Percentiles rank a stretch among this genome's conserved stretches.
These are phyloP conservation scores for Allomyces arbusculus DNA, from an alignment of 192 early-diverging fungal species.

Conservation along the genomic window DNA sequence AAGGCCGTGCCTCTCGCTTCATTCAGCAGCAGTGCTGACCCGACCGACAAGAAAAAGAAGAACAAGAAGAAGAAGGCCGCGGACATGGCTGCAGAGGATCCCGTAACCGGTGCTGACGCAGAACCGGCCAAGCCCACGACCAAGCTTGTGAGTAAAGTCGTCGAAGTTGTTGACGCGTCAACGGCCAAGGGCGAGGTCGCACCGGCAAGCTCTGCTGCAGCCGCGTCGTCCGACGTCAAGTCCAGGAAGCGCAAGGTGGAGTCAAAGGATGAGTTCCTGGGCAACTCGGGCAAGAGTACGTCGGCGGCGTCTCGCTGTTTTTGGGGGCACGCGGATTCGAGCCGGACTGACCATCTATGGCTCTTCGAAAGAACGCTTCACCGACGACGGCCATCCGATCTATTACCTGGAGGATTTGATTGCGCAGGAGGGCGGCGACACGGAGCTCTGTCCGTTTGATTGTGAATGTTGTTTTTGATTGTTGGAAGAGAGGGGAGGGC, in stretches of 20 bases:
- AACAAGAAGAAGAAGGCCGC: not conserved
- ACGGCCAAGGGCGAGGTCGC: not conserved
- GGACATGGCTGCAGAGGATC: no score
- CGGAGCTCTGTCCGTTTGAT: not conserved
- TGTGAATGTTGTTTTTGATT: not conserved
- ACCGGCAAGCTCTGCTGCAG: not conserved
- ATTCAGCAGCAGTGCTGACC: not conserved
- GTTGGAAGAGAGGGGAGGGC: no score
- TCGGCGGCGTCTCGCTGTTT: not conserved
- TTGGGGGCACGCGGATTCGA: not conserved
- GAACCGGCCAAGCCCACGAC: not conserved
- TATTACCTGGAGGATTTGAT: not conserved
- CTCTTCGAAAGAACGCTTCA: not conserved
- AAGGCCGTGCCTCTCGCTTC: not conserved
- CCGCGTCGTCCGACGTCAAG: not conserved
- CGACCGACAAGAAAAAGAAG: not conserved
- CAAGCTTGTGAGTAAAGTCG: not conserved
- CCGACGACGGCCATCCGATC: not conserved
- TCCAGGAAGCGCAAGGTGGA: not conserved
- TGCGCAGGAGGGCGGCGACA: not conserved
- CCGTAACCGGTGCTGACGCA: no score
- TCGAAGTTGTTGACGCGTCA: not conserved
- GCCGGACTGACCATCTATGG: not conserved
- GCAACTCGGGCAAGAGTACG: not conserved
- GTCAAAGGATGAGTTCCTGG: not conserved